A percentile compares a stretch with the other conserved stretches of the same genome.
Evolutionary conservation across 1,284 basidiomycete species (phyloP).

Genomic region (Cutaneotrichosporon cutaneum): DNA sequence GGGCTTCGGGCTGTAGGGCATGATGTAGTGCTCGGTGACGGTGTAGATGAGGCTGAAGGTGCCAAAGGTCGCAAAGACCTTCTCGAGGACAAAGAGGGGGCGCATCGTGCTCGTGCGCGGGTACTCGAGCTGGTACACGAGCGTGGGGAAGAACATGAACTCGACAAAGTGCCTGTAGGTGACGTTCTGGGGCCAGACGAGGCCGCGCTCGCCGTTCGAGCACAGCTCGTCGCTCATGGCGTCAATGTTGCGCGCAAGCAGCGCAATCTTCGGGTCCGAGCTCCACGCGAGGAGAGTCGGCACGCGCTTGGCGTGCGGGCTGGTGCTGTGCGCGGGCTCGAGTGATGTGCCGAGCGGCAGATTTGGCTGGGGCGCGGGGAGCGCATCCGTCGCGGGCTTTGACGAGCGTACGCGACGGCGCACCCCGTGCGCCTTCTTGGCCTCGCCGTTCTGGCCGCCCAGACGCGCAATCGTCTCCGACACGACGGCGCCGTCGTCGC

Average conservation of each 20-base stretch:
- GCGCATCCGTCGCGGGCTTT: slow-evolving; percentile 33
- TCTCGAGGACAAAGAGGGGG: slow-evolving; percentile 89
- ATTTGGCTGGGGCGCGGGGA: slow-evolving; percentile 36
- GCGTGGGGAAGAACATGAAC: slow-evolving; percentile 85
- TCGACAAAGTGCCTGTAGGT: slow-evolving; percentile 79
- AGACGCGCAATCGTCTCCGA: slow-evolving; percentile 5
- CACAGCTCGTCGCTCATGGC: slow-evolving; percentile 75
- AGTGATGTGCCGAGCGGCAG: slow-evolving; percentile 50
- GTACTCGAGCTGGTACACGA: slow-evolving; percentile 96
- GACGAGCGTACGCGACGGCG: slow-evolving; percentile 9
- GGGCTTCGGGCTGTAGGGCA: slow-evolving; percentile 70
- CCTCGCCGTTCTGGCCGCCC: neutral
- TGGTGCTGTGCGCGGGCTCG: slow-evolving; percentile 42
- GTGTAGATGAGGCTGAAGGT: slow-evolving; percentile 88
- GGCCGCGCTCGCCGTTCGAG: slow-evolving; percentile 60
- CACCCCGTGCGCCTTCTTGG: neutral
- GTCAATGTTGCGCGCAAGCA: slow-evolving; percentile 71
- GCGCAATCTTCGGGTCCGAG: slow-evolving; percentile 65
- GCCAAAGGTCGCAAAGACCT: slow-evolving; percentile 90
- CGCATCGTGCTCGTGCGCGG: slow-evolving; percentile 86
- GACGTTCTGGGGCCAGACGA: slow-evolving; percentile 85
- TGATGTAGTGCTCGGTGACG: slow-evolving; percentile 90
- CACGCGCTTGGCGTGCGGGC: slow-evolving; percentile 48
- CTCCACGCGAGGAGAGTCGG: slow-evolving; percentile 68
- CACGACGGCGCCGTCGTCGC: neutral